Evolutionary conservation across 225 moss, liverwort and hornwort genomes (phyloP), one percentile per base, ranked within the genome.

Genomic region (Straminergon stramineum): DNA sequence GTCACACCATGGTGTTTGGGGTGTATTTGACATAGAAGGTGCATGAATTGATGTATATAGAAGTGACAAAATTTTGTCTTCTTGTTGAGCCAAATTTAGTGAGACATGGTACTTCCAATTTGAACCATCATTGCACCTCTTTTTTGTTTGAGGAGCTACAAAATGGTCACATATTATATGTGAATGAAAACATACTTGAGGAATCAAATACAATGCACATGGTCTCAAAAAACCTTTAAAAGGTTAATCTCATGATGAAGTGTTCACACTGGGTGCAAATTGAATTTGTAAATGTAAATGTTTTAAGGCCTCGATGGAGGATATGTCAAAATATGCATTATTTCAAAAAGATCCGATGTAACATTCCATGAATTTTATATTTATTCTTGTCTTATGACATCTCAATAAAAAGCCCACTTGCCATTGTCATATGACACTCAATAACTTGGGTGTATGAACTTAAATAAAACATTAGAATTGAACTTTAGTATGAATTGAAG

Each of bases 301-400:
- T 26, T 71, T 39, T 41, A 24, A 71, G 41, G 26, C 26, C 8
- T 26, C 3, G 2, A 71, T 15, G 5, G 15, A 8, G 5, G 15
- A 70, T 24, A 41, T 41, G 8, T 24, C 15, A 41, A 69, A 14
- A 15, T 70, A 26, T 24, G 8, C 0, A 26, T 0, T 70, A 24
- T 70, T 70, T 15, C 14, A 23, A 70, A 70, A 41, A n/a, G 4
- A 26, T 22, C 4, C 0, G 0, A 0, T 14, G 4, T 8, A 70
- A 41, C 26, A 71, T 71, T 3, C 26, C 3, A 26, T 71, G 15
- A 71, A 15, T 41, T 24, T 41, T 26, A 8, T 41, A 15, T 69
- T 39, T 26, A 8, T 26, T 24, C 1, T 5, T 3, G 3, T 24
- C 3, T 2, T 23, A 0, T 15, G 8, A 41, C 26, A 41, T 71